Base-by-base conservation (phyloP, 2,329 filamentous ascomycete genomes). In the Paraconiothyrium brasiliense region DNA sequence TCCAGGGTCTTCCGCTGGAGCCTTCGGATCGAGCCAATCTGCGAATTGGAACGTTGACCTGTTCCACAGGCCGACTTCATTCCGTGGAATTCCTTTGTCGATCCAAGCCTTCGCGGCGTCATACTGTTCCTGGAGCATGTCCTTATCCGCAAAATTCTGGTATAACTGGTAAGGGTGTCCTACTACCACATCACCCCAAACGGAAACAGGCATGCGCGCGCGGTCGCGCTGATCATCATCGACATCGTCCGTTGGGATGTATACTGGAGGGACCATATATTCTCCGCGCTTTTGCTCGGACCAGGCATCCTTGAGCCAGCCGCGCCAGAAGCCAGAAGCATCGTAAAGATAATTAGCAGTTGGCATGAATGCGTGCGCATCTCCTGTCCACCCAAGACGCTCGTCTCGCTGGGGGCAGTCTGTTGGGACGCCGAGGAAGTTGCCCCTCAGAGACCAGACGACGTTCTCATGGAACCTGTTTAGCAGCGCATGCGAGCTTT, bases 331-430 rank as follows among this genome's bases (percentile, higher is more conserved):
- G 0, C 83, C 85, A 0, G 79, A 72, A 1, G 83, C 82, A 65
- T 87, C 78, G 70, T 84, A 89, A 0, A 89, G 76, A 63, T 84
- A 88, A 54, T 80, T 84, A 0, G 84, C 81, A 0, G 84, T 83
- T 0, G 84, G 82, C 0, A 78, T 75, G 60, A 88, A 88, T 1
- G 81, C 79, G 41, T 83, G 82, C 8, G 80, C 75, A 63, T 86
- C 83, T 16, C 44, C 86, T 0, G 82, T 84, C 86, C 86, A 85
- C 20, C 83, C 82, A 7, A 87, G 71, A 0, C 85, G 79, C 71
- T 87, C 85, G 57, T 87, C 84, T 1, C 84, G 78, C 62, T 87
- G 84, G 0, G 85, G 85, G 64, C 85, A 87, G 66, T 89, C 87
- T 0, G 86, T 88, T 13, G 64, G 66, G 13, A 68, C 54, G 13